Conservation (phyloP, 371 early-diverging fungal species). For the Mucor saturninus region DNA sequence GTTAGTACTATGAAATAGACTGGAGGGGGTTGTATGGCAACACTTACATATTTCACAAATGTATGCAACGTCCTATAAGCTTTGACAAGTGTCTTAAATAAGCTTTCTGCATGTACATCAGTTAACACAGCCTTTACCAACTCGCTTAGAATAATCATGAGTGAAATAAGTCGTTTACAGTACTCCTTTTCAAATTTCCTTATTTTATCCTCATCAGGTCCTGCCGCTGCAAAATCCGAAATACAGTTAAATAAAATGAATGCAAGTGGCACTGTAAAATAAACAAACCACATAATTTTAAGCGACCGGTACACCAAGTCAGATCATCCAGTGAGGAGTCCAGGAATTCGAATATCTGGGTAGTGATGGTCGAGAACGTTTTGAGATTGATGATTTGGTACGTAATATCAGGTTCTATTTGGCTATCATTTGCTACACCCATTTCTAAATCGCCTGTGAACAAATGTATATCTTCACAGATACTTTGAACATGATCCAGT, state of each 20-base stretch:
- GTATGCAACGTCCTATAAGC: conserved; percentile 46
- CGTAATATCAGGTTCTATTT: conserved; percentile 4
- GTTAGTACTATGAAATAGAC: no score
- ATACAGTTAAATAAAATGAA: neutral
- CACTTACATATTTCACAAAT: conserved; percentile 55
- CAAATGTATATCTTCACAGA: conserved; percentile 42
- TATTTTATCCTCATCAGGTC: conserved; percentile 16
- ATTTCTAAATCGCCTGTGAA: conserved; percentile 40
- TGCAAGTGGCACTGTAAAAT: neutral
- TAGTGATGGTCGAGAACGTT: conserved; percentile 30
- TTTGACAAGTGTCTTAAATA: conserved; percentile 47
- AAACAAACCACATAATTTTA: conserved; percentile 38
- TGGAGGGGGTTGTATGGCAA: no score
- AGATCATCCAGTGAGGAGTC: conserved; percentile 50
- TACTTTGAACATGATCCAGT: conserved; percentile 33
- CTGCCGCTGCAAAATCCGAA: neutral
- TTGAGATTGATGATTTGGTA: conserved; percentile 47
- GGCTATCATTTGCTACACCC: conserved; percentile 13
- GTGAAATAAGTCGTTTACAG: conserved; percentile 32
- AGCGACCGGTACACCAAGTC: conserved; percentile 46
- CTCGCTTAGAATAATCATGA: conserved; percentile 34
- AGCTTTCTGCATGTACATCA: conserved; percentile 42
- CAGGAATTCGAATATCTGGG: conserved; percentile 40
- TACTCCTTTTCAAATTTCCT: conserved; percentile 36
- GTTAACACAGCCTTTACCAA: conserved; percentile 38